Evolutionary conservation across 345 rosid genomes (phyloP), one percentile per base, ranked within the genome.

Genomic region (Salix viminalis): DNA sequence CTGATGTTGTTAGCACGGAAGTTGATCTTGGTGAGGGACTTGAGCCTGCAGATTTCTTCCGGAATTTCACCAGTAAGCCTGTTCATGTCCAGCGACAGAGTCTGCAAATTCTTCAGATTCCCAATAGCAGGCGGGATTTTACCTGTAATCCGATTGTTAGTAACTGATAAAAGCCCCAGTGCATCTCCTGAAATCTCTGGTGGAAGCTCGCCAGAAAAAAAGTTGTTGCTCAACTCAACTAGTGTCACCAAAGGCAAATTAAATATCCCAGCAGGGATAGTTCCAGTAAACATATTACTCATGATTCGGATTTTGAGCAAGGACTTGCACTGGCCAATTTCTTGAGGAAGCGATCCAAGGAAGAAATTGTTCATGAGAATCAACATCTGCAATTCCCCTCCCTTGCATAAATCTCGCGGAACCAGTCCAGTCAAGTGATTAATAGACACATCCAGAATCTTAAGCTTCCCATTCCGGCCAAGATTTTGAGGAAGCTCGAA

Each of bases 401-500:
- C 97, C 52, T 67, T 85, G 82, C 99, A 95, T 32, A 95, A 84
- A 66, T 90, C 87, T 41, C 19, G 75, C 10, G 99, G 97, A 73
- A 95, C 85, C 21, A 67, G 58, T 18, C 99, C 99, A 0, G 97
- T 95, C 24, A 95, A 79, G 70, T 89, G 94, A 77, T 95, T 95
- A 0, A 41, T 6, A 14, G 97, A 75, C 6, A 90, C 97, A 54
- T 95, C 99, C 9, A 95, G 83, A 65, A n/a, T 30, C 32, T 5
- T 41, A 13, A 95, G 80, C 87, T 82, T 87, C 54, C 93, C 92
- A 75, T 85, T 95, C 58, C 87, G 82, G 37, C 99, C 99, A 3
- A 95, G 87, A 80, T 79, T 88, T 83, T 70, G 79, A 1, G 99
- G 99, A 30, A 95, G 71, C 65, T 80, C 83, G 67, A 76, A 69